phyloP scores from a whole-genome alignment of 2,329 filamentous ascomycete species.

The Colletotrichum liriopes region DNA sequence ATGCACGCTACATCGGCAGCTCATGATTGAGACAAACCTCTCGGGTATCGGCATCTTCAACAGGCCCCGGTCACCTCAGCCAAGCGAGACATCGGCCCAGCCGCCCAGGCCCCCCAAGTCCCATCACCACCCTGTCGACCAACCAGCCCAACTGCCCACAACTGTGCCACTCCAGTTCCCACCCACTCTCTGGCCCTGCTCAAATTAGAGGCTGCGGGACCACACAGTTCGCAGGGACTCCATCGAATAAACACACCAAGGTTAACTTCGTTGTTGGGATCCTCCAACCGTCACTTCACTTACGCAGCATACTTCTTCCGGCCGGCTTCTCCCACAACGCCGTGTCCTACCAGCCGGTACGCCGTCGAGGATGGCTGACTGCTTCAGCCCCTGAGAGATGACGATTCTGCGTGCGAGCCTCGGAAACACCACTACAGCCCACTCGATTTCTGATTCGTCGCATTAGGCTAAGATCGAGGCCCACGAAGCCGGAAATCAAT shows the following conservation, averaged over 20 bases:
- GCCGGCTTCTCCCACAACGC: not conserved
- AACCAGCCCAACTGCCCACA: not conserved
- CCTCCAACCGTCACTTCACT: no score
- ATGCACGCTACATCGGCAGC: not conserved
- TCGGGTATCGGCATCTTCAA: conserved; percentile 38
- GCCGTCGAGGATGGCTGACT: not conserved
- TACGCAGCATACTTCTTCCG: not conserved
- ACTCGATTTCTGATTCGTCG: no score
- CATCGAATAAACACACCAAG: conserved; percentile 13
- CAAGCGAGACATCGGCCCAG: not conserved
- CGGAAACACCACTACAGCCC: no score
- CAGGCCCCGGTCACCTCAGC: not conserved
- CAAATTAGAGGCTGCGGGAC: not conserved
- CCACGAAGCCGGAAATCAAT: no score
- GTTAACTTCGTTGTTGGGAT: no score
- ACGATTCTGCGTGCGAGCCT: not conserved
- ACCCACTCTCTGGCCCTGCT: no score
- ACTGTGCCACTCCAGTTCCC: not conserved
- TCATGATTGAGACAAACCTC: conserved; percentile 14
- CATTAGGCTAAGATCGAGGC: no score
- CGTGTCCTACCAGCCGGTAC: not conserved
- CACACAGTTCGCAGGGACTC: not conserved
- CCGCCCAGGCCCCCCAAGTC: conserved; percentile 3
- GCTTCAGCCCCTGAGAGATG: not conserved
- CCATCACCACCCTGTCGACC: not conserved